Percentiles rank a stretch among this genome's conserved stretches.
Evolutionary conservation across 805 yeast species (phyloP).

Genomic region (Komagataella populi): DNA sequence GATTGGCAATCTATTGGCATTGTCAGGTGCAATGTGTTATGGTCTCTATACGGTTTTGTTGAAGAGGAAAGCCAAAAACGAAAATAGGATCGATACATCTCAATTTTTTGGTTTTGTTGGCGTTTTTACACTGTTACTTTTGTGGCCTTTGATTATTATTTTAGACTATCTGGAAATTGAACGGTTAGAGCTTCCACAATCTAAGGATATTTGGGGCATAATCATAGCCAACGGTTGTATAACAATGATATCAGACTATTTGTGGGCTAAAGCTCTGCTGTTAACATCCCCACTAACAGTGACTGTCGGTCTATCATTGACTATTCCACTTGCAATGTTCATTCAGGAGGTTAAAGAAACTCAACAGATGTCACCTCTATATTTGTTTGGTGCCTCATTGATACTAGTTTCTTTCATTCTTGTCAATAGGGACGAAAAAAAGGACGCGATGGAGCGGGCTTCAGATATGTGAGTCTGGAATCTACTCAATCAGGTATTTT

Average conservation of each 20-base stretch:
- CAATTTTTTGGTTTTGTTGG: slow-evolving; percentile 95
- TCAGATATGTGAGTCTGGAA: not conserved
- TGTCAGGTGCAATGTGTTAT: slow-evolving; percentile 78
- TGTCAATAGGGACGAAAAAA: slow-evolving; percentile 67
- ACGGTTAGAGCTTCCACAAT: slow-evolving; percentile 54
- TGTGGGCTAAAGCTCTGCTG: slow-evolving; percentile 94
- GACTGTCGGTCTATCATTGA: slow-evolving; percentile 85
- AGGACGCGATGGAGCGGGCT: slow-evolving; percentile 22
- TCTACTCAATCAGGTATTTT: not conserved
- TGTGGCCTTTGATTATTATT: slow-evolving; percentile 74
- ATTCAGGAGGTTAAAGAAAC: slow-evolving; percentile 74
- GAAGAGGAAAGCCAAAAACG: slow-evolving; percentile 60
- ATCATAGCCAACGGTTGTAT: slow-evolving; percentile 55
- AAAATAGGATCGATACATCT: slow-evolving; percentile 68
- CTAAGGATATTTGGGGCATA: slow-evolving; percentile 33
- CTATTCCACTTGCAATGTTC: slow-evolving; percentile 89
- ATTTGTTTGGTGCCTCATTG: slow-evolving; percentile 66
- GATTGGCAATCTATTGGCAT: slow-evolving; percentile 68
- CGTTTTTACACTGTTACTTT: slow-evolving; percentile 50
- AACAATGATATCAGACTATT: slow-evolving; percentile 78
- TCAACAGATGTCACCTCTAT: slow-evolving; percentile 44
- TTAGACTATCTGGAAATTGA: slow-evolving; percentile 58
- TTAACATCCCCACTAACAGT: slow-evolving; percentile 90
- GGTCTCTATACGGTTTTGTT: slow-evolving; percentile 83
- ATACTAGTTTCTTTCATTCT: slow-evolving; percentile 77